Evolutionary conservation across 345 rosid species (phyloP).

Genomic region (Zanthoxylum bungeanum): DNA sequence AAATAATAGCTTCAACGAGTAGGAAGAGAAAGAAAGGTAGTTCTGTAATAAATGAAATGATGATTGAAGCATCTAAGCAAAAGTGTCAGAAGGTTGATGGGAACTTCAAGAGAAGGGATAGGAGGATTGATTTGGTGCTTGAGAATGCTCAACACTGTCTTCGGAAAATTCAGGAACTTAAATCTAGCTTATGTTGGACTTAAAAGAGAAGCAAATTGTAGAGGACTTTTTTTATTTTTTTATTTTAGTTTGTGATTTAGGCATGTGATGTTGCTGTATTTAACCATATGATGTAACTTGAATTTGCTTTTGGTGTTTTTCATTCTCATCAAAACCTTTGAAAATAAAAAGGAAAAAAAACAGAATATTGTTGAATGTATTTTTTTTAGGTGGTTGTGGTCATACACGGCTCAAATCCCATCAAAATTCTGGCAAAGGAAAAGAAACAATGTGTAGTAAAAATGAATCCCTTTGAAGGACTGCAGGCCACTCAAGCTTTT

Average conservation of each 20-base stretch:
- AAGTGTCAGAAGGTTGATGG: background rate
- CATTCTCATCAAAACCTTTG: no score
- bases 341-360: no score
- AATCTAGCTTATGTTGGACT: background rate
- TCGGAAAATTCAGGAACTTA: background rate
- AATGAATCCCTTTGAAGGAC: background rate
- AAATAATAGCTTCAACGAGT: background rate
- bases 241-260: no score
- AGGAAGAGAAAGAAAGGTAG: constrained; percentile 3
- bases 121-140: constrained; percentile 6
- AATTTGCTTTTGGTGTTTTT: no score
- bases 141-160: constrained; percentile 7
- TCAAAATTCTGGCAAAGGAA: background rate
- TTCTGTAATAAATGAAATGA: background rate
- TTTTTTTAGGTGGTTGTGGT: no score
- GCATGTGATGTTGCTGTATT: no score
- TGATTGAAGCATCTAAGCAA: background rate
- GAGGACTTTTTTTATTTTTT: background rate
- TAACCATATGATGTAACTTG: no score
- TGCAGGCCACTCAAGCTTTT: background rate
- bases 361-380: no score
- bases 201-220: background rate
- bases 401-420: no score
- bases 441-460: background rate
- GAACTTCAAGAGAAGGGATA: background rate